phyloP scores from a whole-genome alignment of 768 basidiomycete genomes.

The Suillus occidentalis region DNA sequence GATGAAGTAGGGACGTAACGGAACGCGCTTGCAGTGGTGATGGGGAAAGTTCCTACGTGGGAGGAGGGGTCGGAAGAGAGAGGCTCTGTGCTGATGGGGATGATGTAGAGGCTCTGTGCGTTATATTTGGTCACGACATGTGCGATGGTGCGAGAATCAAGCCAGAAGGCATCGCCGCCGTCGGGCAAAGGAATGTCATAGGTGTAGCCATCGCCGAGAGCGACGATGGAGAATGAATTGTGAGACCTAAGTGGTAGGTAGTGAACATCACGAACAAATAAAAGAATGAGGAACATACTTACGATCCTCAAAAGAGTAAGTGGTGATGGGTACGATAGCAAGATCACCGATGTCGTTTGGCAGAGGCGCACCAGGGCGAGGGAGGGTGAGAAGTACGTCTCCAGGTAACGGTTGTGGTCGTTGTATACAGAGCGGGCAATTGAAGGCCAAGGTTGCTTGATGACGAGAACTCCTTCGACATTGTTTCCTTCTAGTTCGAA shows the following conservation, averaged over 20 bases:
- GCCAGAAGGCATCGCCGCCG: constrained; percentile 80
- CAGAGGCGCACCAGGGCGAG: constrained; percentile 64
- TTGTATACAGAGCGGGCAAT: constrained; percentile 90
- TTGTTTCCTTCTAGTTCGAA: constrained; percentile 68
- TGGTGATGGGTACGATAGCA: constrained; percentile 61
- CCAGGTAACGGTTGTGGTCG: constrained; percentile 86
- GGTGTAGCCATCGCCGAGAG: constrained; percentile 53
- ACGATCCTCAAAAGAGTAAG: constrained; percentile 71
- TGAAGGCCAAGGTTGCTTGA: constrained; percentile 91
- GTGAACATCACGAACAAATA: neutral
- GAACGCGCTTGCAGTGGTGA: constrained; percentile 69
- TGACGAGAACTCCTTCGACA: constrained; percentile 88
- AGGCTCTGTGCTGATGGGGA: constrained; percentile 47
- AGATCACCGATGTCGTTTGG: constrained; percentile 71
- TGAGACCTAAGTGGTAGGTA: constrained; percentile 51
- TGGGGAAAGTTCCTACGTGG: constrained; percentile 66
- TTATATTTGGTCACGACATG: constrained; percentile 58
- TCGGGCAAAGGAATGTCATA: constrained; percentile 60
- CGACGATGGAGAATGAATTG: constrained; percentile 63
- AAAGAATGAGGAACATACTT: constrained; percentile 47
- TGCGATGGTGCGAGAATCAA: constrained; percentile 66
- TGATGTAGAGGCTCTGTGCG: constrained; percentile 56
- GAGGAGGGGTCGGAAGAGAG: constrained; percentile 37
- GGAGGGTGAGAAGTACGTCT: constrained; percentile 72
- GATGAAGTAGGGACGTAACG: constrained; percentile 23